Percentiles rank a stretch among this genome's conserved stretches.
Conservation (phyloP, 257 asterid genomes). For the Eustoma russellianum region DNA sequence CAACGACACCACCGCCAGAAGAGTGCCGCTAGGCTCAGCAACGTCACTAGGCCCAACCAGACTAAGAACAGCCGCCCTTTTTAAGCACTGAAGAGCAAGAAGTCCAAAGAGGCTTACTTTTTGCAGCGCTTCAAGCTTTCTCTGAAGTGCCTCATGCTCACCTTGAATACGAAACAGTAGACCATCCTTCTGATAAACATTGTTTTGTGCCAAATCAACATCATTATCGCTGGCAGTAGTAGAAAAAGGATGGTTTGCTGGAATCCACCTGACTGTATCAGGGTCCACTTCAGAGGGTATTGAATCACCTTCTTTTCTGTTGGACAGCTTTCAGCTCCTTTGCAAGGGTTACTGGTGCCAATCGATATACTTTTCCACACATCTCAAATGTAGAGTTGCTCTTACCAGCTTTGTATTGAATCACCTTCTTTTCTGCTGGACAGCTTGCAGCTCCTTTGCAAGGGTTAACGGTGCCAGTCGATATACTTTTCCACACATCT, state of each 20-base stretch:
- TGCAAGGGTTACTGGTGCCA: constrained; percentile 92
- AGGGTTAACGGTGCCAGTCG: constrained; percentile 93
- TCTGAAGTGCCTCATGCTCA: constrained; percentile 97
- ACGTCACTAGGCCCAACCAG: too few species aligned
- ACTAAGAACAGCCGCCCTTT: constrained; percentile 51
- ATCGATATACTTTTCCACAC: constrained; percentile 89
- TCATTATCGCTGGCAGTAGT: constrained; percentile 91
- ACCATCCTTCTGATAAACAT: constrained; percentile 89
- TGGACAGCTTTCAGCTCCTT: constrained; percentile 67
- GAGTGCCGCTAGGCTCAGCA: too few species aligned
- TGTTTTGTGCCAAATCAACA: constrained; percentile 83
- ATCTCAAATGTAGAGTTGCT: constrained; percentile 84
- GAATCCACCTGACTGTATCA: constrained; percentile 96
- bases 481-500: constrained; percentile 95
- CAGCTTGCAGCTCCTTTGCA: constrained; percentile 63
- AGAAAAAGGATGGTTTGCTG: constrained; percentile 98
- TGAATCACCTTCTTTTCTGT: constrained; percentile 88
- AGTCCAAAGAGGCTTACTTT: constrained; percentile 61
- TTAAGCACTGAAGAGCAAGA: too few species aligned
- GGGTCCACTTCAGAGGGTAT: constrained; percentile 97
- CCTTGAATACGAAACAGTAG: constrained; percentile 93
- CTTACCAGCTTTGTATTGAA: constrained; percentile 78
- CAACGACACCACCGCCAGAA: too few species aligned
- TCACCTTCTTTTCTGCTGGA: constrained; percentile 88
- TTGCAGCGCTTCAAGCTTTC: constrained; percentile 88